These are phyloP conservation scores for Mucor lusitanicus DNA, from an alignment of 371 early-diverging fungal genomes.

Conservation along the genomic window DNA sequence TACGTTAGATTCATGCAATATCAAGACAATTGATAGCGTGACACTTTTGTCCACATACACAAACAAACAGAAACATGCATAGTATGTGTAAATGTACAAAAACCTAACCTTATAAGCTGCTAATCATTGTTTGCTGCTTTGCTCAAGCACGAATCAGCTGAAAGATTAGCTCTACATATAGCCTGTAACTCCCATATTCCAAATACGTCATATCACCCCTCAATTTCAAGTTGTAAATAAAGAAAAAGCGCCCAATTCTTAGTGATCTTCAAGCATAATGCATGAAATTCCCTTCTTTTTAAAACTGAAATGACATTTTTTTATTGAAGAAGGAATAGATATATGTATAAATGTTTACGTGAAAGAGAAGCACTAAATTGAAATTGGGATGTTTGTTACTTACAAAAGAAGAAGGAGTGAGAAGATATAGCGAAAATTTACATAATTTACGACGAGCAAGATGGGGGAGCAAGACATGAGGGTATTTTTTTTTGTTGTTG, in stretches of 20 bases:
- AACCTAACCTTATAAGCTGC: background rate
- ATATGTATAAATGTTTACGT: background rate
- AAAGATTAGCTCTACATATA: background rate
- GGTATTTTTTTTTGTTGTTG: background rate
- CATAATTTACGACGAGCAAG: background rate
- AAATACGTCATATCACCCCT: constrained; percentile 1
- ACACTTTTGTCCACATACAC: background rate
- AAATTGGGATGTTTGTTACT: background rate
- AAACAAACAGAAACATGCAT: background rate
- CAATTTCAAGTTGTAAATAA: background rate
- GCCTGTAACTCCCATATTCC: background rate
- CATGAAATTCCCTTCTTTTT: background rate
- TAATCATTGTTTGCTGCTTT: background rate
- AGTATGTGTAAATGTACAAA: background rate
- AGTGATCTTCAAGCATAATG: background rate
- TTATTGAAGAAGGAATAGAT: background rate
- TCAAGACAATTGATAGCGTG: background rate
- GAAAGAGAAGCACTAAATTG: background rate
- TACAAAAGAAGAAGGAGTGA: background rate
- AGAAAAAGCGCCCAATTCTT: background rate
- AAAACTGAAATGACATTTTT: constrained; percentile 1
- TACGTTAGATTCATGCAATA: background rate
- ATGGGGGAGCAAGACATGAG: background rate
- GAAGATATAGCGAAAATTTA: constrained; percentile 4
- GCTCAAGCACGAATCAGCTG: background rate